A percentile compares a stretch with the other conserved stretches of the same genome.
These are phyloP conservation scores for Penicilliopsis zonata DNA, from an alignment of 495 filamentous ascomycete species.

Conservation along the genomic window DNA sequence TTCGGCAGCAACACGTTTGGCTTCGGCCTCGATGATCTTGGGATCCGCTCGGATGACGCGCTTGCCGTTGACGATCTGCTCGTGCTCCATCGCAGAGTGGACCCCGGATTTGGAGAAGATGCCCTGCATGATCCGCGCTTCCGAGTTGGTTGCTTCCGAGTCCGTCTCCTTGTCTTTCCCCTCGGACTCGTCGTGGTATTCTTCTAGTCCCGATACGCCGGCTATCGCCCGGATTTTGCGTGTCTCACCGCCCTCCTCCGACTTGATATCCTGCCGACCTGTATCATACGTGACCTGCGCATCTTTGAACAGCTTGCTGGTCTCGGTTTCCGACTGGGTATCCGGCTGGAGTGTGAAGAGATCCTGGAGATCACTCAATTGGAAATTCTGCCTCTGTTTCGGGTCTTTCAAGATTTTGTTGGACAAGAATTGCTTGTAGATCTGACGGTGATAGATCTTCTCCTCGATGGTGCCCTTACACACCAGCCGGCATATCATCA, in stretches of 20 bases:
- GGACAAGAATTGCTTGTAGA: conserved; percentile 91
- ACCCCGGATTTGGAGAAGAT: conserved; percentile 79
- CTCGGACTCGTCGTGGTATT: conserved; percentile 33
- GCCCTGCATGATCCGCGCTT: conserved; percentile 66
- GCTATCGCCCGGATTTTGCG: conserved; percentile 36
- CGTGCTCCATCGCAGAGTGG: conserved; percentile 77
- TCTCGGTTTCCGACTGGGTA: conserved; percentile 63
- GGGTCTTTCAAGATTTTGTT: conserved; percentile 92
- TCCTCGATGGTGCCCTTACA: conserved; percentile 97
- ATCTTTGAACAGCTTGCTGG: conserved; percentile 70
- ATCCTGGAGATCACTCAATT: conserved; percentile 77
- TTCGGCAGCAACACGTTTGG: conserved; percentile 61
- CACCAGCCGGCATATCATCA: conserved; percentile 90
- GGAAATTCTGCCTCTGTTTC: conserved; percentile 77
- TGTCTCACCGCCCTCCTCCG: conserved; percentile 14
- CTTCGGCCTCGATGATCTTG: conserved; percentile 68
- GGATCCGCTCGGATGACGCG: conserved; percentile 52
- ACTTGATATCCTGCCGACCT: conserved; percentile 12
- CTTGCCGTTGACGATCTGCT: conserved; percentile 67
- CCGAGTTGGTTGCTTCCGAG: conserved; percentile 30
- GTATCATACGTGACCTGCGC: conserved; percentile 54
- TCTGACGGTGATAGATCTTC: conserved; percentile 96
- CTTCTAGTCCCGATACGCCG: conserved; percentile 48
- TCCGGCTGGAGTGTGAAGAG: conserved; percentile 70
- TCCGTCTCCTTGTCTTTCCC: conserved; percentile 16